Conservation (phyloP, 2,329 filamentous ascomycete genomes). For the Diaporthe amygdali region DNA sequence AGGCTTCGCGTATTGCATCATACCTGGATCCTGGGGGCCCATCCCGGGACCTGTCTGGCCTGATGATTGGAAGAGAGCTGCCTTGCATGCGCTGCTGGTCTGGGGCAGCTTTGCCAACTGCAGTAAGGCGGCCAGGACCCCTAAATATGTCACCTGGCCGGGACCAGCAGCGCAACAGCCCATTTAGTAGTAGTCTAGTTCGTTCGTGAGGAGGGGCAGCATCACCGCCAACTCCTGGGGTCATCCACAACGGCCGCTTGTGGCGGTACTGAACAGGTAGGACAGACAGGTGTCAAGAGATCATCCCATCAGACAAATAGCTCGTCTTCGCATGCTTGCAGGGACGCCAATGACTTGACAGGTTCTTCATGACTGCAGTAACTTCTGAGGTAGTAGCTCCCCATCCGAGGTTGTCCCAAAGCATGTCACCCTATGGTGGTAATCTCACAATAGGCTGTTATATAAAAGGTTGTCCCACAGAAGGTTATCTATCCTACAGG, state of each 20-base stretch:
- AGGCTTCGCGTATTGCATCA: constrained; percentile 9
- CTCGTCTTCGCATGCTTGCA: too few relatives aligned
- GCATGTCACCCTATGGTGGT: too few relatives aligned
- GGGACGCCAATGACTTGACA: too few relatives aligned
- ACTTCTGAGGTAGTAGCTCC: too few relatives aligned
- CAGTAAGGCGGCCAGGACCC: not conserved
- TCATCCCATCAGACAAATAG: not conserved
- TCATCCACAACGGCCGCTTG: not conserved
- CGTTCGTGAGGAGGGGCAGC: not conserved
- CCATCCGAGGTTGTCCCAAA: not conserved
- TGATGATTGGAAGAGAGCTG: constrained; percentile 4
- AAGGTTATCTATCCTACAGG: not conserved
- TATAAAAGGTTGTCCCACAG: not conserved
- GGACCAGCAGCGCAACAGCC: not conserved
- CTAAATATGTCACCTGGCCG: not conserved
- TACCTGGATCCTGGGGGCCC: constrained; percentile 7
- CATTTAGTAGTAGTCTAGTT: too few relatives aligned
- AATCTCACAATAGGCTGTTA: not conserved
- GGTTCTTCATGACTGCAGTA: too few relatives aligned
- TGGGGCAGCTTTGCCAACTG: not conserved
- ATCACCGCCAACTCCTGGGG: not conserved
- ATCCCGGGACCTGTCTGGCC: not conserved
- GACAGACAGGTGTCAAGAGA: constrained; percentile 8
- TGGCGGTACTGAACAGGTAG: not conserved
- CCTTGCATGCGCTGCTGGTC: not conserved